Percentiles rank a stretch among this genome's conserved stretches.
Evolutionary conservation across 495 filamentous ascomycete genomes (phyloP).

Genomic region (Trichocladium uniseriatum): DNA sequence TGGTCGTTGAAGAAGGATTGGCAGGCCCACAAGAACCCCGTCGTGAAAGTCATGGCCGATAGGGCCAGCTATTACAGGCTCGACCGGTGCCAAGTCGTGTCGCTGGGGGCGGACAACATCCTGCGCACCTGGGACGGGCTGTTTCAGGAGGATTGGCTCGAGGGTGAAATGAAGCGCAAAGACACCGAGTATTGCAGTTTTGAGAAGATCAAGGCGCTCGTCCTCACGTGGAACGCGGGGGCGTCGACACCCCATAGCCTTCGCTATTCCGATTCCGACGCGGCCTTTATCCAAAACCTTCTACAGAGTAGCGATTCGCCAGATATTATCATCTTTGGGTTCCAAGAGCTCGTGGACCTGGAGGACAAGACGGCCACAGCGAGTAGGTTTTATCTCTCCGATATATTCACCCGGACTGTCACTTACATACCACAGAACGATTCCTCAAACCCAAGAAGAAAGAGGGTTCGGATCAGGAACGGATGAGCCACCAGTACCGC

Average conservation of each 20-base stretch:
- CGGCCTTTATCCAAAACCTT: conserved; percentile 65
- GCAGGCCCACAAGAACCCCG: conserved; percentile 77
- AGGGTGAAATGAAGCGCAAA: conserved; percentile 71
- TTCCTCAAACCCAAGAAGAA: conserved; percentile 80
- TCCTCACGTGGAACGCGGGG: conserved; percentile 95
- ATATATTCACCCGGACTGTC: background rate
- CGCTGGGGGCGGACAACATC: conserved; percentile 77
- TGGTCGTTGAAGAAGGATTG: conserved; percentile 93
- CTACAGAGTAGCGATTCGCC: conserved; percentile 63
- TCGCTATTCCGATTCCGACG: conserved; percentile 55
- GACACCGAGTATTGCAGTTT: conserved; percentile 79
- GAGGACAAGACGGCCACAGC: conserved; percentile 96
- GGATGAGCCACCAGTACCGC: conserved; percentile 95
- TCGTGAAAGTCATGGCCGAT: conserved; percentile 68
- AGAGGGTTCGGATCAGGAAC: conserved; percentile 78
- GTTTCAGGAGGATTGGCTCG: conserved; percentile 87
- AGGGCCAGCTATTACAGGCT: conserved; percentile 76
- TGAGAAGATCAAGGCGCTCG: conserved; percentile 62
- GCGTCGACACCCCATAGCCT: conserved; percentile 79
- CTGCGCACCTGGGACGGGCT: conserved; percentile 89
- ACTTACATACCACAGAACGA: conserved; percentile 44
- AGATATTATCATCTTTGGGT: conserved; percentile 91
- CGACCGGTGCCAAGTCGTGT: conserved; percentile 78
- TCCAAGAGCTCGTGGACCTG: conserved; percentile 93
- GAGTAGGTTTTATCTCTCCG: conserved; percentile 44